Percentiles rank a stretch among this genome's conserved stretches.
Evolutionary conservation across 768 basidiomycete species (phyloP).

Genomic region (Trichaptum fuscoviolaceum): DNA sequence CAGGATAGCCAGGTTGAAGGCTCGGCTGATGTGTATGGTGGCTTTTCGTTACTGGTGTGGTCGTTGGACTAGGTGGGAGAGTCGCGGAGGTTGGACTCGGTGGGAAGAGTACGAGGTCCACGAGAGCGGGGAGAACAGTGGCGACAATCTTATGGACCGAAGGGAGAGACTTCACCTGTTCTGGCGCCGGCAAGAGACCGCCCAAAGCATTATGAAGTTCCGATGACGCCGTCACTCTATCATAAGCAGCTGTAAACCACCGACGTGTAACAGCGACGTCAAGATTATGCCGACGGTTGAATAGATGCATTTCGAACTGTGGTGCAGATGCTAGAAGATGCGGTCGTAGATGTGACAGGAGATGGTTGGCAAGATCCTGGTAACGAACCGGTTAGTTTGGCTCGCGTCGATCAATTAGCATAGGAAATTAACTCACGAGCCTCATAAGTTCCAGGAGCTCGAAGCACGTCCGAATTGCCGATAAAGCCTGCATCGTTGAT

Average conservation of each 20-base stretch:
- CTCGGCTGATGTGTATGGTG: slow-evolving; percentile 11
- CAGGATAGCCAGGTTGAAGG: slow-evolving; percentile 50
- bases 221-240: not conserved
- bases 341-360: slow-evolving; percentile 88
- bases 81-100: slow-evolving; percentile 33
- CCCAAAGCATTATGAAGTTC: not conserved
- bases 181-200: slow-evolving; percentile 1
- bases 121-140: slow-evolving; percentile 44
- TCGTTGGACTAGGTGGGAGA: slow-evolving; percentile 26
- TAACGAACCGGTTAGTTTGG: slow-evolving; percentile 8
- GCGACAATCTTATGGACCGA: slow-evolving; percentile 7
- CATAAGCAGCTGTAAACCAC: slow-evolving; percentile 13
- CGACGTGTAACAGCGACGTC: slow-evolving; percentile 16
- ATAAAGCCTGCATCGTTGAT: slow-evolving; percentile 58
- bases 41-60: not conserved
- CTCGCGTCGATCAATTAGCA: not conserved
- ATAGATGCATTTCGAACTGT: slow-evolving; percentile 73
- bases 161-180: not conserved
- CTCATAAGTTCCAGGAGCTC: slow-evolving; percentile 95
- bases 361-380: slow-evolving; percentile 95
- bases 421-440: slow-evolving; percentile 51
- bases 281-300: slow-evolving; percentile 51
- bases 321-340: slow-evolving; percentile 77
- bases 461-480: slow-evolving; percentile 75
- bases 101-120: slow-evolving; percentile 61